phyloP scores from a whole-genome alignment of 2,329 filamentous ascomycete genomes.

The Zymoseptoria tritici region DNA sequence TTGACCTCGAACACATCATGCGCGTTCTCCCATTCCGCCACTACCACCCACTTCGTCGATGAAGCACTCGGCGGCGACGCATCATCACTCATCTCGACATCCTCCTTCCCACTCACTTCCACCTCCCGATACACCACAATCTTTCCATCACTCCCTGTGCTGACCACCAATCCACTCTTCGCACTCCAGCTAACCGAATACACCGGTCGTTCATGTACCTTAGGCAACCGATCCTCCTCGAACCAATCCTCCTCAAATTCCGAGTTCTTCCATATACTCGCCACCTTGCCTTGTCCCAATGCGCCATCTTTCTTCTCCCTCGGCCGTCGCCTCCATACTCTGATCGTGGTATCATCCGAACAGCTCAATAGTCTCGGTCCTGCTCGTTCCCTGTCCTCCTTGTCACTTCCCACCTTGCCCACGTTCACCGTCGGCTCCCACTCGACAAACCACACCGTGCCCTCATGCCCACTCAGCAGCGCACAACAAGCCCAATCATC shows the following conservation, averaged over 20 bases:
- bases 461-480: constrained; percentile 68
- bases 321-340: constrained; percentile 66
- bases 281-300: constrained; percentile 54
- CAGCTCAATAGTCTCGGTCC: constrained; percentile 65
- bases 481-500: constrained; percentile 93
- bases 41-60: constrained; percentile 59
- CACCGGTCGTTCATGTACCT: constrained; percentile 68
- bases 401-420: constrained; percentile 19
- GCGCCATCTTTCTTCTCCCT: constrained; percentile 42
- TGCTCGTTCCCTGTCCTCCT: constrained; percentile 33
- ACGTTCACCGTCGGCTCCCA: constrained; percentile 46
- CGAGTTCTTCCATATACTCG: constrained; percentile 77
- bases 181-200: constrained; percentile 83
- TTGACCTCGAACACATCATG: constrained; percentile 95
- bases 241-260: constrained; percentile 75
- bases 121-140: constrained; percentile 70
- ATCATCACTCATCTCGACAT: constrained; percentile 18
- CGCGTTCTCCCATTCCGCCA: constrained; percentile 62
- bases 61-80: constrained; percentile 12
- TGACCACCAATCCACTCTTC: constrained; percentile 70
- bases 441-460: constrained; percentile 85
- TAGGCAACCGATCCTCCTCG: constrained; percentile 67
- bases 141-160: constrained; percentile 77
- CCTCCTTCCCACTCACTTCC: constrained; percentile 31
- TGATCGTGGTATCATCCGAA: constrained; percentile 73